Evolutionary conservation across 352 stramenopile species (phyloP).

Genomic region (Pythium sp.): DNA sequence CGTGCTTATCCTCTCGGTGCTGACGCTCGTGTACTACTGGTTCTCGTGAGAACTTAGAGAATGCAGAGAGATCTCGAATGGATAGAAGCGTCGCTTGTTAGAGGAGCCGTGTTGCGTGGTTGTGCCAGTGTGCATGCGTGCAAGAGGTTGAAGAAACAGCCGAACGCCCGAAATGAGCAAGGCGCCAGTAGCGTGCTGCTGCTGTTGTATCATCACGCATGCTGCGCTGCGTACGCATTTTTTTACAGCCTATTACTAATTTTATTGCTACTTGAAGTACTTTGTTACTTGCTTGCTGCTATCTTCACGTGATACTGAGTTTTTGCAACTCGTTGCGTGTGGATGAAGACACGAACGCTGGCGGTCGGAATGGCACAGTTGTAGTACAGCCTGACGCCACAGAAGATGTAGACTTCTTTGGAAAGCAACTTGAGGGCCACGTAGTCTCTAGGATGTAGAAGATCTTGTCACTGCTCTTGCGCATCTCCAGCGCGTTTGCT

Average conservation of each 20-base stretch:
- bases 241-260: constrained; percentile 12
- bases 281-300: neutral
- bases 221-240: neutral
- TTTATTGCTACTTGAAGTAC: constrained; percentile 1
- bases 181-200: neutral
- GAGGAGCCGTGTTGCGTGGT: neutral
- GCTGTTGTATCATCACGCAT: neutral
- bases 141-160: neutral
- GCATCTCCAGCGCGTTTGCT: constrained; percentile 35
- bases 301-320: neutral
- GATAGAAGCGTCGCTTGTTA: constrained; percentile 9
- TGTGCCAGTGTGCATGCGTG: neutral
- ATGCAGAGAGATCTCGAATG: neutral
- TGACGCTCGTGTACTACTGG: constrained; percentile 17
- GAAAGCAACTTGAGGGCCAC: constrained; percentile 24
- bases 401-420: neutral
- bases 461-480: constrained; percentile 27
- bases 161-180: neutral
- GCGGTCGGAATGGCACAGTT: constrained; percentile 20
- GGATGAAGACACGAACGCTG: constrained; percentile 23
- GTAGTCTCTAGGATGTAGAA: constrained; percentile 42
- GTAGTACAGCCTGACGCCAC: neutral
- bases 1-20: constrained; percentile 22
- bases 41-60: constrained; percentile 11
- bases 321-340: neutral